Base-by-base conservation (phyloP, 768 basidiomycete species). In the Suillus placidus region DNA sequence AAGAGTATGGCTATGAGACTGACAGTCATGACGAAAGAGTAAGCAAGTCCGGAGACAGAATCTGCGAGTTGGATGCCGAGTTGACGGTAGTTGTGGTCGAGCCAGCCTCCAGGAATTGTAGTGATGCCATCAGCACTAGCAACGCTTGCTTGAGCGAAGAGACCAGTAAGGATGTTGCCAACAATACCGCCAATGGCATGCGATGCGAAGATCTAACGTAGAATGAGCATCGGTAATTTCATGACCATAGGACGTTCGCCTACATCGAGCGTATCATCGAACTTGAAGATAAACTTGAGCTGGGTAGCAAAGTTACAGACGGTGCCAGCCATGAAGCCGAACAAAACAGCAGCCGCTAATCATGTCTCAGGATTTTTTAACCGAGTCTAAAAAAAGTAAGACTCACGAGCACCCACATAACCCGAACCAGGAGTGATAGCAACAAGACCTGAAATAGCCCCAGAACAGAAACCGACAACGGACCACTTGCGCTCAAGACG, bases 261-360 rank as follows among this genome's bases (percentile, higher is more conserved):
- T 61, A 91, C 89, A 83, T 94, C 93, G 20, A 94, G 85, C 16
- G 90, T 84, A 73, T 94, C 93, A 66, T 94, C 93, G 70, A 88
- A 93, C 37, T 83, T 81, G 68, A 88, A 80, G 35, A 92, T 58
- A 75, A 92, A 94, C 80, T 98, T 99, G 74, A 99, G 85, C 71
- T 97, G 90, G 4, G 97, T 98, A n/a, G 94, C 93, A 76, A 94
- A 94, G 79, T 99, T 99, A 81, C 94, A 97, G 2, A 88, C 69
- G 0, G 90, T 91, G 20, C 93, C 93, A 0, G 90, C 92, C 71
- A 93, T 80, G 69, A 96, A 83, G 47, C 97, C 97, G 73, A 94
- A 96, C 1, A 90, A 81, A 6, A 97, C 89, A 3, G 94, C 82
- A 23, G 97, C 95, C 20, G 93, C 88, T 87, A 30, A 43, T 42